Percentiles rank a stretch among this genome's conserved stretches.
These are phyloP conservation scores for Aspergillus steynii DNA, from an alignment of 495 filamentous ascomycete species.

Conservation along the genomic window DNA sequence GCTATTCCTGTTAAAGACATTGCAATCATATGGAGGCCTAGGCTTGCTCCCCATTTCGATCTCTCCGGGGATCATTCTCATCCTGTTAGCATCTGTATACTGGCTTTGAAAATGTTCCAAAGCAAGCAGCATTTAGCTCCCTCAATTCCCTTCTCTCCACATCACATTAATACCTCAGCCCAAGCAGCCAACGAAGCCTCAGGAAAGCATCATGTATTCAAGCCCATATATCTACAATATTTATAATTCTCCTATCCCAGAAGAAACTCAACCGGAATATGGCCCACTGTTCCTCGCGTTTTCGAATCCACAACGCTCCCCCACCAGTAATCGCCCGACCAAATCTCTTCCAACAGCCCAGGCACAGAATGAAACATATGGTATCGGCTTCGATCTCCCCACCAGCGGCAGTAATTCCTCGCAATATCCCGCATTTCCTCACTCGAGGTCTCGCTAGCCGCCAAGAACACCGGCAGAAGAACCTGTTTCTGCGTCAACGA, in stretches of 20 bases:
- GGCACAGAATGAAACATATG: constrained; percentile 25
- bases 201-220: too few relatives aligned
- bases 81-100: too few relatives aligned
- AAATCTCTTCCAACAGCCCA: constrained; percentile 17
- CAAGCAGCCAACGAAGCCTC: too few relatives aligned
- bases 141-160: too few relatives aligned
- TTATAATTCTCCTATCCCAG: constrained; percentile 3
- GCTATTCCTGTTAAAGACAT: too few relatives aligned
- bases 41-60: too few relatives aligned
- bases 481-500: constrained; percentile 26
- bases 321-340: constrained; percentile 16
- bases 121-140: too few relatives aligned
- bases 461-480: constrained; percentile 29
- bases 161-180: too few relatives aligned
- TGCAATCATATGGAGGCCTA: too few relatives aligned
- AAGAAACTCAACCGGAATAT: constrained; percentile 1
- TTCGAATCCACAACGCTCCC: constrained; percentile 17
- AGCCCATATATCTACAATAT: too few relatives aligned
- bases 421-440: constrained; percentile 19
- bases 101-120: too few relatives aligned
- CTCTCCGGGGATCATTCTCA: too few relatives aligned
- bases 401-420: constrained; percentile 23
- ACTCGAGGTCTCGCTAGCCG: constrained; percentile 28
- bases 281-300: not conserved
- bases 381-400: constrained; percentile 24